Conservation (phyloP, 2,329 filamentous ascomycete genomes). For the Arthrobotrys pseudoclavata region DNA sequence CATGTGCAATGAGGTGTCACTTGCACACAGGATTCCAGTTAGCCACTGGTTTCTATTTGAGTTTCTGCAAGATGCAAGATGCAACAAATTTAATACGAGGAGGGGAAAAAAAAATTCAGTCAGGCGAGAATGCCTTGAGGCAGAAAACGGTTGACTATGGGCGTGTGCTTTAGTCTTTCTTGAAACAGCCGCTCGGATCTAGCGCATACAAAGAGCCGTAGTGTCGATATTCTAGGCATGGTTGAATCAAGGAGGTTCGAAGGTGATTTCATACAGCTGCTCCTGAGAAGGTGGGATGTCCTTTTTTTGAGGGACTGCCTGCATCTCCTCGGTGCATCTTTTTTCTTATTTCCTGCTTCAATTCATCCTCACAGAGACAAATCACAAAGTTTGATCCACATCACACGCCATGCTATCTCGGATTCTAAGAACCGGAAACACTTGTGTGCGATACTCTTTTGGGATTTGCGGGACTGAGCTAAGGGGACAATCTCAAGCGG, state of each 20-base stretch:
- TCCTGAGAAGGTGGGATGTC: conserved; percentile 49
- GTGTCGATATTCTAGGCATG: conserved; percentile 44
- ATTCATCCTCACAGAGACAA: conserved; percentile 60
- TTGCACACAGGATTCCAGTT: conserved; percentile 36
- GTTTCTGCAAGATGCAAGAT: conserved; percentile 56
- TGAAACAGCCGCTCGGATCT: conserved; percentile 48
- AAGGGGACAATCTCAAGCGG: conserved; percentile 57
- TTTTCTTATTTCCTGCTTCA: conserved; percentile 54
- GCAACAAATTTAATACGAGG: conserved; percentile 46
- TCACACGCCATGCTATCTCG: conserved; percentile 60
- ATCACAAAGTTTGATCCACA: conserved; percentile 60
- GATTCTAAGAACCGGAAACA: conserved; percentile 58
- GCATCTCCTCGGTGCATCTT: conserved; percentile 39
- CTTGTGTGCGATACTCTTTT: conserved; percentile 60
- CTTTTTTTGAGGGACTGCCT: conserved; percentile 44
- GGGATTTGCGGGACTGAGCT: conserved; percentile 60
- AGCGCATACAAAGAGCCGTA: conserved; percentile 39
- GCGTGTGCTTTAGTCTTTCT: conserved; percentile 35
- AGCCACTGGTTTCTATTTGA: conserved; percentile 42
- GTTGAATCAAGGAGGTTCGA: conserved; percentile 53
- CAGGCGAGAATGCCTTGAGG: conserved; percentile 26
- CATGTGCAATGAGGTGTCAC: conserved; percentile 60
- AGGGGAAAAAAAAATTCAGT: conserved; percentile 34
- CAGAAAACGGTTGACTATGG: conserved; percentile 36
- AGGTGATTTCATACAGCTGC: conserved; percentile 29